Evolutionary conservation across 495 filamentous ascomycete genomes (phyloP).

Genomic region (Podospora pseudocomata): DNA sequence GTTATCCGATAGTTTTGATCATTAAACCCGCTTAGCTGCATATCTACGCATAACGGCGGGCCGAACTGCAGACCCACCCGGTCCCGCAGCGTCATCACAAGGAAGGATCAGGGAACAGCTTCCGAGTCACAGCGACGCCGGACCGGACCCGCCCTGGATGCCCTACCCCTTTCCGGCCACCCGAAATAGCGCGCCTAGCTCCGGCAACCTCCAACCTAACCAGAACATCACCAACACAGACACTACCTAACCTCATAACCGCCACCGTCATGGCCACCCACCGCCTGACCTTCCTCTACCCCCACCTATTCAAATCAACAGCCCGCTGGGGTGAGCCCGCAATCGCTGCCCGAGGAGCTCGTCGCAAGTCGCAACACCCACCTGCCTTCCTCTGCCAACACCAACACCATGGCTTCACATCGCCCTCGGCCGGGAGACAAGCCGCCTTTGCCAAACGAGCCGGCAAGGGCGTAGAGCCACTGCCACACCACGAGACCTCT

Average conservation of each 20-base stretch:
- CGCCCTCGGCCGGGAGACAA: constrained; percentile 30
- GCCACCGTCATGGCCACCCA: constrained; percentile 58
- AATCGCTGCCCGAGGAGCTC: constrained; percentile 13
- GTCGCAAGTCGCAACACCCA: constrained; percentile 24
- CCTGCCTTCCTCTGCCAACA: constrained; percentile 16
- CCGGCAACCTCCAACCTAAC: neutral
- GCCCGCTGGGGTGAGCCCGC: constrained; percentile 38
- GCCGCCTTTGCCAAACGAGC: constrained; percentile 48
- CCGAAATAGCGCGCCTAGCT: constrained; percentile 11
- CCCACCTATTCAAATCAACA: constrained; percentile 55
- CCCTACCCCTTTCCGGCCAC: constrained; percentile 9
- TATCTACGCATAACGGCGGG: neutral
- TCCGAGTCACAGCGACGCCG: neutral
- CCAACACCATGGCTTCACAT: constrained; percentile 33
- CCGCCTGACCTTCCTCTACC: constrained; percentile 72
- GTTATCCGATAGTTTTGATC: neutral
- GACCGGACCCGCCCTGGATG: constrained; percentile 3
- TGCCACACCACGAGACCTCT: constrained; percentile 7
- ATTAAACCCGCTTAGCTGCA: neutral
- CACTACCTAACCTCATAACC: neutral
- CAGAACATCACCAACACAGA: neutral
- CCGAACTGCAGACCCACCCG: neutral
- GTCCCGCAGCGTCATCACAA: neutral
- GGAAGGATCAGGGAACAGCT: constrained; percentile 1
- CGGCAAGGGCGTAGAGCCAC: constrained; percentile 63